Conservation (phyloP, 257 asterid genomes). For the Leonotis leonurus region DNA sequence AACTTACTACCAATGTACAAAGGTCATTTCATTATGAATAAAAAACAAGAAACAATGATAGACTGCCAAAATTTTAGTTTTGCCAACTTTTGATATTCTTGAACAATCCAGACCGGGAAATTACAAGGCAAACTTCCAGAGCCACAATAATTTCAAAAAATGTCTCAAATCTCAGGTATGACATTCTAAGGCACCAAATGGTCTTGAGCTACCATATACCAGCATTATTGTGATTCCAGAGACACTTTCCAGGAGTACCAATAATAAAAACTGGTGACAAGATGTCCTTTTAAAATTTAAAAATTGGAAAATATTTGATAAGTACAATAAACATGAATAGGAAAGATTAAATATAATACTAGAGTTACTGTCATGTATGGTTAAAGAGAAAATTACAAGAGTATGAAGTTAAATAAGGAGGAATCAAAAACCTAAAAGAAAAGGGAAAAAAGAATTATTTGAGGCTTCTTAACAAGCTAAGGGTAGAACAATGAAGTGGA, state of each 20-base stretch:
- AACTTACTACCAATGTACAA: neutral
- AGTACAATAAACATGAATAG: slow-evolving; percentile 6
- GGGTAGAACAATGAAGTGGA: slow-evolving; percentile 48
- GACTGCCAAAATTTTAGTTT: neutral
- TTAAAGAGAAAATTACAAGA: slow-evolving; percentile 12
- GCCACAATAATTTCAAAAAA: slow-evolving; percentile 7
- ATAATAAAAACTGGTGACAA: slow-evolving; percentile 1
- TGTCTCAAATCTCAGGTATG: neutral
- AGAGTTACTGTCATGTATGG: slow-evolving; percentile 3
- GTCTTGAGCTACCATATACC: slow-evolving; percentile 12
- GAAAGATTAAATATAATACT: slow-evolving; percentile 7
- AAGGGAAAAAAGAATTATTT: slow-evolving; percentile 3
- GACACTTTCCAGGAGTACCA: neutral
- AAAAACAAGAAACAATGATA: neutral
- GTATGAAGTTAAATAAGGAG: slow-evolving; percentile 2
- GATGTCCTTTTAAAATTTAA: neutral
- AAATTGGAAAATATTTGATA: neutral
- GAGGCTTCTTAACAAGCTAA: slow-evolving; percentile 29
- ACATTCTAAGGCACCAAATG: neutral
- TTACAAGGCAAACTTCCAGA: neutral
- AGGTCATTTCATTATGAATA: slow-evolving; percentile 3
- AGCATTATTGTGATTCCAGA: neutral
- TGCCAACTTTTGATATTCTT: neutral
- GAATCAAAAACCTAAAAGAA: slow-evolving; percentile 3
- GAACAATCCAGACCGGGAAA: neutral